Percentiles rank a stretch among this genome's conserved stretches.
Conservation (phyloP, 1,284 basidiomycete genomes). For the Pseudozyma flocculosa region DNA sequence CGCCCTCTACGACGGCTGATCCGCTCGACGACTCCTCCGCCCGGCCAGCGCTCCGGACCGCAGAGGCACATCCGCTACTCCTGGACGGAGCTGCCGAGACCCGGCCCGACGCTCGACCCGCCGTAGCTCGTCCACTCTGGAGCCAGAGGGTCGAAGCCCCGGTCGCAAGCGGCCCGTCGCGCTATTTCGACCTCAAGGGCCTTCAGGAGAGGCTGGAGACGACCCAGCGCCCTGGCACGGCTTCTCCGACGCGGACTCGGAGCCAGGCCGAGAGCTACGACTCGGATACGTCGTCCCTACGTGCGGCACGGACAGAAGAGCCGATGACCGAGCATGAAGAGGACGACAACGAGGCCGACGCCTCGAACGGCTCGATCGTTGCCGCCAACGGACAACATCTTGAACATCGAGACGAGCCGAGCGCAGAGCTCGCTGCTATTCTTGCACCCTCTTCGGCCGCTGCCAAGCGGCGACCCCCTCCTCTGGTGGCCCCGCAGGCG, state of each 20-base stretch:
- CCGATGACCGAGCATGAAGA: not conserved
- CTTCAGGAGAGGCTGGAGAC: not conserved
- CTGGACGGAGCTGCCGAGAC: not conserved
- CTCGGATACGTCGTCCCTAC: not conserved
- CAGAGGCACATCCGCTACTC: not conserved
- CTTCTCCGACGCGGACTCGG: not conserved
- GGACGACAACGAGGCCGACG: conserved; percentile 6
- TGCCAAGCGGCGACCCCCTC: conserved; percentile 7
- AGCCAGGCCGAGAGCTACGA: not conserved
- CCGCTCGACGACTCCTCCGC: no score
- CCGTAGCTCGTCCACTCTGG: not conserved
- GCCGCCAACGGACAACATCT: not conserved
- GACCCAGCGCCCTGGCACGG: not conserved
- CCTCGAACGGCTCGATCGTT: no score
- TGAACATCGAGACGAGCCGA: not conserved
- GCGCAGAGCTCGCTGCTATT: not conserved
- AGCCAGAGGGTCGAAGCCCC: not conserved
- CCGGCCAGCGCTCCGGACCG: not conserved
- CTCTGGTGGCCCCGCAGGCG: not conserved
- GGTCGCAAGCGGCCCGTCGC: not conserved
- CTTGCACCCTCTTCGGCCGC: conserved; percentile 6
- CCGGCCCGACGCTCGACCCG: no score
- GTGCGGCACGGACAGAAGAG: not conserved
- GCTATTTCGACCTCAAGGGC: conserved; percentile 5
- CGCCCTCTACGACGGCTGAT: no score